phyloP scores from a whole-genome alignment of 495 filamentous ascomycete species.

The Trichoderma virens region DNA sequence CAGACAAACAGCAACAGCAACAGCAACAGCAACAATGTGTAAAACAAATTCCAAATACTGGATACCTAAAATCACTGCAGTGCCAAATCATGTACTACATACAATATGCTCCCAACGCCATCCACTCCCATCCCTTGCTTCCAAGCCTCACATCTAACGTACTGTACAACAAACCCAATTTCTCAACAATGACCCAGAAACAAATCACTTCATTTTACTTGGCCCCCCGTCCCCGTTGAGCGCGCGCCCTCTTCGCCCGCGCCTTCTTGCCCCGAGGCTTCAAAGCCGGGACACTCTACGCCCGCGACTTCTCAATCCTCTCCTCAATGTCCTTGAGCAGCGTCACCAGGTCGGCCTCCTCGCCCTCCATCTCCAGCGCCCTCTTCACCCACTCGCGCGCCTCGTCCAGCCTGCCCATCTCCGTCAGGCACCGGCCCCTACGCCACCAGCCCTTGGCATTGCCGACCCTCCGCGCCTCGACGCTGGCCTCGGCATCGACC shows the following conservation, averaged over 20 bases:
- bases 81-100: too few species aligned
- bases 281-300: not conserved
- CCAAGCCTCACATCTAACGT: not conserved
- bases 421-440: slow-evolving; percentile 67
- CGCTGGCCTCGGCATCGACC: slow-evolving; percentile 75
- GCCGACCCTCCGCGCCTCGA: slow-evolving; percentile 78
- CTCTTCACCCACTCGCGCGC: slow-evolving; percentile 62
- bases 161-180: too few species aligned
- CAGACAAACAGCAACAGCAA: too few species aligned
- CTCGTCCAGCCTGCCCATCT: slow-evolving; percentile 88
- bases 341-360: slow-evolving; percentile 58
- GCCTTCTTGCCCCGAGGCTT: not conserved
- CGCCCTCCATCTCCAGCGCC: slow-evolving; percentile 78
- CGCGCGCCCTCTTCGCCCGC: not conserved
- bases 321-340: slow-evolving; percentile 64
- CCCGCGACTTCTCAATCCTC: slow-evolving; percentile 22
- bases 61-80: too few species aligned
- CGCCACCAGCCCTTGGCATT: slow-evolving; percentile 96
- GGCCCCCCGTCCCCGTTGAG: not conserved
- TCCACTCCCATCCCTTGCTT: slow-evolving; percentile 2
- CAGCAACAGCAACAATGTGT: too few species aligned
- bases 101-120: not conserved
- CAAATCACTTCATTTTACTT: too few species aligned
- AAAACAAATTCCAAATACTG: too few species aligned
- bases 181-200: too few species aligned